A percentile compares a stretch with the other conserved stretches of the same genome.
These are phyloP conservation scores for Jamesozyma jinghongensis DNA, from an alignment of 805 yeast species.

Conservation along the genomic window DNA sequence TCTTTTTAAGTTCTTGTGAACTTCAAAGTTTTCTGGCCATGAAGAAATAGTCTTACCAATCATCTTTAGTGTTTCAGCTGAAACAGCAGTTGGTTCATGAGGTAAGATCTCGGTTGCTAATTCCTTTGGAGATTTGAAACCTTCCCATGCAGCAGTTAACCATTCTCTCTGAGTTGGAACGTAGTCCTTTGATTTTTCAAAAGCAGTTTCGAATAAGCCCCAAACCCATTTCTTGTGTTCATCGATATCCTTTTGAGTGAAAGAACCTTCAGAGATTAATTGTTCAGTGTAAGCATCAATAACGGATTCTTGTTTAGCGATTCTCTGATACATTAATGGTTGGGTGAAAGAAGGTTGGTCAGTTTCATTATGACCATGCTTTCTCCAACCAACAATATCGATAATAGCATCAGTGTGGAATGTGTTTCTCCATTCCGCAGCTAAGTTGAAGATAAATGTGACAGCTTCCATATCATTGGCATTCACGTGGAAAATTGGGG, in stretches of 20 bases:
- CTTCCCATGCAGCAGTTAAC: slow-evolving; percentile 99
- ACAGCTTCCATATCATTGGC: slow-evolving; percentile 96
- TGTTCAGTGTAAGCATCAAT: slow-evolving; percentile 76
- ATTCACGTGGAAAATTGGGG: slow-evolving; percentile 98
- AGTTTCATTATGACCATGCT: slow-evolving; percentile 98
- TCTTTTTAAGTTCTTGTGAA: slow-evolving; percentile 94
- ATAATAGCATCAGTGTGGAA: slow-evolving; percentile 95
- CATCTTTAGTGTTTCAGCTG: slow-evolving; percentile 57
- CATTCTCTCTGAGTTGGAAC: slow-evolving; percentile 90
- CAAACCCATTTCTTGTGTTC: slow-evolving; percentile 99
- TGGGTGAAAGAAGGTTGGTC: slow-evolving; percentile 99
- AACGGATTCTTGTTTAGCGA: slow-evolving; percentile 82
- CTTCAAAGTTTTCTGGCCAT: slow-evolving; percentile 79
- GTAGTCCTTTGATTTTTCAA: slow-evolving; percentile 80
- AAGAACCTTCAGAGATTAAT: slow-evolving; percentile 77
- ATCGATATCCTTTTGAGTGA: slow-evolving; percentile 79
- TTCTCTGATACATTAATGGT: slow-evolving; percentile 91
- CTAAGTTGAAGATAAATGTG: slow-evolving; percentile 84
- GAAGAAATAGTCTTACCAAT: slow-evolving; percentile 73
- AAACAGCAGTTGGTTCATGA: slow-evolving; percentile 90
- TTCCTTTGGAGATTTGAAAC: slow-evolving; percentile 94
- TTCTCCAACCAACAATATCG: slow-evolving; percentile 97
- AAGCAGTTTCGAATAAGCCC: slow-evolving; percentile 85
- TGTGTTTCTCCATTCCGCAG: slow-evolving; percentile 97
- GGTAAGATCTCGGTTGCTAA: slow-evolving; percentile 92